Conservation (phyloP, 768 basidiomycete species). For the Leccinum ochraceum region DNA sequence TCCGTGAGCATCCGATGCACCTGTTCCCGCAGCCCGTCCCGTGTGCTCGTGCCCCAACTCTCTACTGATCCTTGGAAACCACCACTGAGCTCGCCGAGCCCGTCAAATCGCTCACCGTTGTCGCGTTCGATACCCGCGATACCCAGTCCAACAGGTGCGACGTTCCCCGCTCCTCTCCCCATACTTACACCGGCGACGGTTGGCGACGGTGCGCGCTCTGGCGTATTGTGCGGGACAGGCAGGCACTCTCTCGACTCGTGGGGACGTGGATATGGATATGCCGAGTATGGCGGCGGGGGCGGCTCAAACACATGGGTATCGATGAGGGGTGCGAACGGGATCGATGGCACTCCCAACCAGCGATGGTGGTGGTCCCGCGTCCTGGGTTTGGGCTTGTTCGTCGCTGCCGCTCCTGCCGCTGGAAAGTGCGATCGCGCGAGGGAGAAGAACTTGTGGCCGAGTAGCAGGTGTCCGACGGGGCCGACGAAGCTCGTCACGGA, state of each 20-base stretch:
- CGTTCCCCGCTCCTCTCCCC: not conserved
- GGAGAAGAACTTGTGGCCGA: conserved; percentile 21
- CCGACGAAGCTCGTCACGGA: conserved; percentile 7
- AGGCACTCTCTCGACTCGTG: conserved; percentile 14
- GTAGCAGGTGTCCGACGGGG: conserved; percentile 11
- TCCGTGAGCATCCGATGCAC: conserved; percentile 24
- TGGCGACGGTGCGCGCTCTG: not conserved
- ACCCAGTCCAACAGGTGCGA: conserved; percentile 24
- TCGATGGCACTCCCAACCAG: conserved; percentile 11
- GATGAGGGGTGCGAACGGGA: conserved; percentile 31
- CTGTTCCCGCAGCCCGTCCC: conserved; percentile 20
- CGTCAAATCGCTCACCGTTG: conserved; percentile 30
- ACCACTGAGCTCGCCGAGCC: conserved; percentile 30
- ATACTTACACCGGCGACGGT: not conserved
- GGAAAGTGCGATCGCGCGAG: conserved; percentile 26
- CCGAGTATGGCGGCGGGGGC: conserved; percentile 27
- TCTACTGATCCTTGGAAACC: conserved; percentile 19
- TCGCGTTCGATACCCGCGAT: conserved; percentile 27
- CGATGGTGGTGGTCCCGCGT: conserved; percentile 1
- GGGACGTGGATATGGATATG: not conserved
- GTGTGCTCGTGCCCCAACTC: not conserved
- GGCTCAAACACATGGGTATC: conserved; percentile 29
- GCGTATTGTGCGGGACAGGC: conserved; percentile 32
- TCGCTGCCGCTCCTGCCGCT: conserved; percentile 6
- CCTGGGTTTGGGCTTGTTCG: conserved; percentile 16